Percentiles rank a stretch among this genome's conserved stretches.
Conservation (phyloP, 2,329 filamentous ascomycete genomes). For the Juglanconis sp. region DNA sequence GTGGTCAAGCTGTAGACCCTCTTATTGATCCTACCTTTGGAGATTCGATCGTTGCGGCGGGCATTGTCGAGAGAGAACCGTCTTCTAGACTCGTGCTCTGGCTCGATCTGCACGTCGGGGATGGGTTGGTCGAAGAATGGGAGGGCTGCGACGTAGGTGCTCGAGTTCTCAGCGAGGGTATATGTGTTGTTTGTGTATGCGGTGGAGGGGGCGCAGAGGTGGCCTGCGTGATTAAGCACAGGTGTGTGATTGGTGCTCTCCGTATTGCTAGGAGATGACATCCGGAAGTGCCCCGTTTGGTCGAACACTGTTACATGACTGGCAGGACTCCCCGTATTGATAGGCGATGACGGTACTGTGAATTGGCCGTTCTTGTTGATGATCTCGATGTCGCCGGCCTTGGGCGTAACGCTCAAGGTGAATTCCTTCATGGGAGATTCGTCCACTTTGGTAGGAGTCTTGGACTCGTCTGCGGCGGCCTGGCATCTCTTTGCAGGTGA, state of each 20-base stretch:
- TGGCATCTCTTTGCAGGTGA: constrained; percentile 3
- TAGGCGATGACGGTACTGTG: background rate
- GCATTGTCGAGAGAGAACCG: constrained; percentile 27
- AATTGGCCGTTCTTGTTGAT: background rate
- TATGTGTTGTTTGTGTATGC: background rate
- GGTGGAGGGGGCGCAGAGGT: background rate
- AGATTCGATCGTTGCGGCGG: constrained; percentile 25
- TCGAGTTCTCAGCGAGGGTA: background rate
- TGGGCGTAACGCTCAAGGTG: constrained; percentile 25
- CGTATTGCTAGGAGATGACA: background rate
- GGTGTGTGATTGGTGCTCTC: background rate
- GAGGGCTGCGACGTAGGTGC: background rate
- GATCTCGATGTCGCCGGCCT: constrained; percentile 20
- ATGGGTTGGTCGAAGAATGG: constrained; percentile 28
- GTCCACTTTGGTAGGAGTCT: constrained; percentile 23
- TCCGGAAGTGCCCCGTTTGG: background rate
- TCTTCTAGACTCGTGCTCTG: constrained; percentile 28
- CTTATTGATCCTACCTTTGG: constrained; percentile 15
- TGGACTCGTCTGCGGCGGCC: background rate
- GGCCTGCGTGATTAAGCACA: background rate
- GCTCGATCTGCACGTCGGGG: constrained; percentile 19
- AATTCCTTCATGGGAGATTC: constrained; percentile 25
- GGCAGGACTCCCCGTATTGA: background rate
- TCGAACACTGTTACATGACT: background rate
- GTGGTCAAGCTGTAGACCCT: constrained; percentile 3